A percentile compares a stretch with the other conserved stretches of the same genome.
Evolutionary conservation across 2,329 filamentous ascomycete species (phyloP).

Genomic region (Diaporthe capsici): DNA sequence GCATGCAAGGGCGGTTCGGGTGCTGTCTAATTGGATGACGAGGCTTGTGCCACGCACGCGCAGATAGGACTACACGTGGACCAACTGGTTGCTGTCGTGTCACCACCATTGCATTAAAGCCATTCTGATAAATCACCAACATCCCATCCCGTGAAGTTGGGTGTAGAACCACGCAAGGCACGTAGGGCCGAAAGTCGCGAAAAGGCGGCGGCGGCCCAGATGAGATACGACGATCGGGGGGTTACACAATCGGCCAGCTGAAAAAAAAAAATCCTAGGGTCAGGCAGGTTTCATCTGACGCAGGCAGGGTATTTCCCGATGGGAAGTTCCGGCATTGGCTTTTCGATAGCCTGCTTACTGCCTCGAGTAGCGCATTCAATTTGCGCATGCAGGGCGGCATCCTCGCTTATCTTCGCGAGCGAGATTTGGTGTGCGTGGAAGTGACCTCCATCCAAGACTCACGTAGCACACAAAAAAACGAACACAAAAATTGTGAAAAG

Average conservation of each 20-base stretch:
- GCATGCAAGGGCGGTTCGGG: neutral
- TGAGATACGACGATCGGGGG: neutral
- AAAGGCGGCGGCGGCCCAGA: no score
- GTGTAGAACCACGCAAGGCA: neutral
- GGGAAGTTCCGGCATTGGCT: conserved; percentile 20
- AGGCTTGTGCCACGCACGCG: neutral
- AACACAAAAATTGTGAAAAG: neutral
- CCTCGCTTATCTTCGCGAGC: conserved; percentile 8
- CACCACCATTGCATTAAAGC: neutral
- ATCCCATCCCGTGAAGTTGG: no score
- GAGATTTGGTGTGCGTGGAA: neutral
- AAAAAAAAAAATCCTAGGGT: neutral
- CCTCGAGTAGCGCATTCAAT: conserved; percentile 1
- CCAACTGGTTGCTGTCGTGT: neutral
- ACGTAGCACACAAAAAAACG: conserved; percentile 1
- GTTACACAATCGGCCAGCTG: neutral
- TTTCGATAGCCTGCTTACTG: conserved; percentile 23
- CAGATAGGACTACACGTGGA: conserved; percentile 16
- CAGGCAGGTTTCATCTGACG: conserved; percentile 10
- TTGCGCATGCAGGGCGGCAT: neutral
- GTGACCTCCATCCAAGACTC: neutral
- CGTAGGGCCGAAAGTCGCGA: no score
- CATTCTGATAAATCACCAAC: neutral
- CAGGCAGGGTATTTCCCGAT: neutral
- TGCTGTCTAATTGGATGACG: neutral